Conservation (phyloP, 345 rosid species). For the Laguncularia racemosa region DNA sequence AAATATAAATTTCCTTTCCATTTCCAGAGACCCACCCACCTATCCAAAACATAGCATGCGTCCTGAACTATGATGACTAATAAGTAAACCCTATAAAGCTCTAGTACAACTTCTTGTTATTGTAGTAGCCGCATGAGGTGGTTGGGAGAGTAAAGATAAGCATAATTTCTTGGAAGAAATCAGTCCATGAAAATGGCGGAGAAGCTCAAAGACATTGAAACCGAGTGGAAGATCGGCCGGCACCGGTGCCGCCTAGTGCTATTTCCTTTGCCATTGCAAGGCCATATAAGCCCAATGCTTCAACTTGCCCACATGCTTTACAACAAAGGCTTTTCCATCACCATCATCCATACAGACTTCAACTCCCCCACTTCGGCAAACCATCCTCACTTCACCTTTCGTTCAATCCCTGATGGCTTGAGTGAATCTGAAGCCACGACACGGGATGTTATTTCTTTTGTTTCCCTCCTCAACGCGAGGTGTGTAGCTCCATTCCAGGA, state of each 20-base stretch:
- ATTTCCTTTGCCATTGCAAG: conserved; percentile 25
- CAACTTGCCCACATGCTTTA: conserved; percentile 26
- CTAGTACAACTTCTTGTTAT: too few species aligned
- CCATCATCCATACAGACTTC: conserved; percentile 23
- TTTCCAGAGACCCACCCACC: too few species aligned
- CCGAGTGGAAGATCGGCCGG: background rate
- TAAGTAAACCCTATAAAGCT: too few species aligned
- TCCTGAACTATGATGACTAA: too few species aligned
- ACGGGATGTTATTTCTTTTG: conserved; percentile 1
- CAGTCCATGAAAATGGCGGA: conserved; percentile 5
- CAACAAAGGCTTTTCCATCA: conserved; percentile 22
- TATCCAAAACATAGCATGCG: too few species aligned
- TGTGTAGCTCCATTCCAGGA: conserved; percentile 16
- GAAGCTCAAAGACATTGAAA: conserved; percentile 10
- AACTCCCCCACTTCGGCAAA: conserved; percentile 26
- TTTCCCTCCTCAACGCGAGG: conserved; percentile 9
- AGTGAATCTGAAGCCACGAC: conserved; percentile 9
- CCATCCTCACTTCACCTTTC: conserved; percentile 24
- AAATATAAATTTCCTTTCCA: too few species aligned
- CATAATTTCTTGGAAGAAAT: too few species aligned
- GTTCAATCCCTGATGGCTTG: conserved; percentile 13
- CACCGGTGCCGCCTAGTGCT: conserved; percentile 15
- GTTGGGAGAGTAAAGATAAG: too few species aligned
- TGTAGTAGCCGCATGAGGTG: too few species aligned
- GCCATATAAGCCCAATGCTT: conserved; percentile 31